These are phyloP conservation scores for Calonectria leucothoes DNA, from an alignment of 2,329 filamentous ascomycete species.

Conservation along the genomic window DNA sequence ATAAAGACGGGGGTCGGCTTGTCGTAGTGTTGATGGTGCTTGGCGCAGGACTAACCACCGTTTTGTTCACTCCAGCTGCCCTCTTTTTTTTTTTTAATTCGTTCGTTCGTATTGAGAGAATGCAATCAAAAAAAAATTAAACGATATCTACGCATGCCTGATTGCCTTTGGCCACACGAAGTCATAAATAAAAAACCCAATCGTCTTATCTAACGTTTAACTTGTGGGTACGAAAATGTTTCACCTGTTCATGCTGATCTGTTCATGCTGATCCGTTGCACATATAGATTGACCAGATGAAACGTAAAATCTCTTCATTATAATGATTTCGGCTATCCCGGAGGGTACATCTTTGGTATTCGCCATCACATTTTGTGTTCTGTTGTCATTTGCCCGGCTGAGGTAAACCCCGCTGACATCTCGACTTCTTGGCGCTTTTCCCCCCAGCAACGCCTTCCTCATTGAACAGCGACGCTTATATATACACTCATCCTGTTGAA, in stretches of 20 bases:
- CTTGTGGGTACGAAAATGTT: not conserved
- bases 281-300: not conserved
- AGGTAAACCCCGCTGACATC: not conserved
- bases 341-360: not conserved
- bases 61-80: not conserved
- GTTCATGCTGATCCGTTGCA: not conserved
- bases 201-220: constrained; percentile 6
- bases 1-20: not conserved
- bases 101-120: not conserved
- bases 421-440: not conserved
- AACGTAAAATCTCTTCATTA: not conserved
- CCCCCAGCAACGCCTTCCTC: not conserved
- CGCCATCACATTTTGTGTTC: not conserved
- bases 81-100: not conserved
- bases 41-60: not conserved
- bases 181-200: not conserved
- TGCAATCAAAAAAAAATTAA: not conserved
- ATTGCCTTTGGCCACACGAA: not conserved
- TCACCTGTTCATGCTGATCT: not conserved
- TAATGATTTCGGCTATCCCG: not conserved
- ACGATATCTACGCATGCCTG: not conserved
- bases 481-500: not conserved
- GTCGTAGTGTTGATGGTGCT: not conserved
- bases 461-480: not conserved
- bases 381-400: not conserved